Evolutionary conservation across 2,329 filamentous ascomycete species (phyloP).

Genomic region (Westerdykella sp.): DNA sequence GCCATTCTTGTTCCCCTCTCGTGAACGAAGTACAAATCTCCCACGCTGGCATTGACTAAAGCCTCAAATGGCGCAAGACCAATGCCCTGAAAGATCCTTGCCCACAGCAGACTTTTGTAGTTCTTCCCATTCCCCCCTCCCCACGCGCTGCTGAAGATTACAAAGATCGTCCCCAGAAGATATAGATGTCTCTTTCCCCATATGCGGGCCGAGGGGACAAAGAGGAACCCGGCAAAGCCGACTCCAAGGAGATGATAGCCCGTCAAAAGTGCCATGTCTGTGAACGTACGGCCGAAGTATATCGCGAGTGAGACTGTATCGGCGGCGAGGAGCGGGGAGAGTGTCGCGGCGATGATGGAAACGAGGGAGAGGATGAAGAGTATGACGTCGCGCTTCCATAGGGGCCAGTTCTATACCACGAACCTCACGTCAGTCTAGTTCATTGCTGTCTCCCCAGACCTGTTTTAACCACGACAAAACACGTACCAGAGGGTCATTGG

Average conservation of each 20-base stretch:
- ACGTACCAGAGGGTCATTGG: conserved; percentile 73
- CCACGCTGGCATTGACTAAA: conserved; percentile 79
- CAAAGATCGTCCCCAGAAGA: conserved; percentile 65
- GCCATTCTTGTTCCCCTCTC: conserved; percentile 84
- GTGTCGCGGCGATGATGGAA: conserved; percentile 75
- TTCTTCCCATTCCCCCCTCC: conserved; percentile 61
- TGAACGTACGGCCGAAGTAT: conserved; percentile 60
- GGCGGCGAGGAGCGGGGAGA: conserved; percentile 81
- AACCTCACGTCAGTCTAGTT: background rate
- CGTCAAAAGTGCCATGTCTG: conserved; percentile 73
- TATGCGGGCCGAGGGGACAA: conserved; percentile 79
- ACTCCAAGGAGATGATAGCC: conserved; percentile 83
- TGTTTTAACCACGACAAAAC: background rate
- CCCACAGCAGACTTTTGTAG: conserved; percentile 68
- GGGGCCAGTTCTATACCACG: conserved; percentile 63
- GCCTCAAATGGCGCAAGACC: conserved; percentile 85
- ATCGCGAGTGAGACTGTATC: conserved; percentile 74
- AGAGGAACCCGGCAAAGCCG: conserved; percentile 73
- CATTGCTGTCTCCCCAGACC: background rate
- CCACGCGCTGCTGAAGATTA: conserved; percentile 72
- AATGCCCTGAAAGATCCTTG: conserved; percentile 79
- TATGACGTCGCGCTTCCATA: conserved; percentile 79
- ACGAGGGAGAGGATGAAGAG: conserved; percentile 71
- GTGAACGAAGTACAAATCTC: conserved; percentile 87
- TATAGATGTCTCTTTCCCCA: conserved; percentile 93